Conservation (phyloP, 192 early-diverging fungal genomes). For the Blastocladiella britannica region DNA sequence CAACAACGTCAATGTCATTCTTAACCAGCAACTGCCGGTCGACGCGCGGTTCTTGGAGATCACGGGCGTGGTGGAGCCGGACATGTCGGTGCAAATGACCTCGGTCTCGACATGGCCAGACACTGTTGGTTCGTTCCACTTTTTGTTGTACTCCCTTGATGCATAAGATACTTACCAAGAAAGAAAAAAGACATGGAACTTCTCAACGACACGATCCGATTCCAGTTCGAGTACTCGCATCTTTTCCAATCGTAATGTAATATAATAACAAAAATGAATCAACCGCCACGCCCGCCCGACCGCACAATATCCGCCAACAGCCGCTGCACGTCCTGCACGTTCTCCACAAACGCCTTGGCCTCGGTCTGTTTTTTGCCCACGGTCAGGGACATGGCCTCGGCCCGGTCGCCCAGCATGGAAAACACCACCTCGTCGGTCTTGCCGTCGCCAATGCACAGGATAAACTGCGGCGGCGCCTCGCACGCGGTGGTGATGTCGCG, state of each 20-base stretch:
- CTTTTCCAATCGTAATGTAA: too few species aligned
- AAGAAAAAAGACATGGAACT: background rate
- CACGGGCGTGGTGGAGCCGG: background rate
- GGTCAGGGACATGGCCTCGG: conserved; percentile 17
- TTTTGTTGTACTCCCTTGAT: background rate
- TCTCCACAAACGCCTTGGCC: conserved; percentile 25
- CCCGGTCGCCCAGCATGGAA: background rate
- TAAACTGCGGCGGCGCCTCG: conserved; percentile 10
- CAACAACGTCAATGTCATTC: background rate
- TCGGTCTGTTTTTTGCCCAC: conserved; percentile 43
- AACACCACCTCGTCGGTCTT: conserved; percentile 42
- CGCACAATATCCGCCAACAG: too few species aligned
- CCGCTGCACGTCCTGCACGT: background rate
- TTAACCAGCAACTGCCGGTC: background rate
- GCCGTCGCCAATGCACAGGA: conserved; percentile 37
- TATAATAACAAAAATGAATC: too few species aligned
- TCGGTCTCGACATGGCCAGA: background rate
- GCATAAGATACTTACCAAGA: background rate
- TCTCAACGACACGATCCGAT: background rate
- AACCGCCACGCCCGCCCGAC: too few species aligned
- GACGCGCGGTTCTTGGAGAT: background rate
- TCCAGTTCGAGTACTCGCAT: background rate
- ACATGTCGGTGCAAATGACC: background rate
- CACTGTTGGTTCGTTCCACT: background rate
- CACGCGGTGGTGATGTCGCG: too few species aligned